Percentiles rank a stretch among this genome's conserved stretches.
These are phyloP conservation scores for Luffa aegyptiaca DNA, from an alignment of 306 rosid genomes.

Conservation along the genomic window DNA sequence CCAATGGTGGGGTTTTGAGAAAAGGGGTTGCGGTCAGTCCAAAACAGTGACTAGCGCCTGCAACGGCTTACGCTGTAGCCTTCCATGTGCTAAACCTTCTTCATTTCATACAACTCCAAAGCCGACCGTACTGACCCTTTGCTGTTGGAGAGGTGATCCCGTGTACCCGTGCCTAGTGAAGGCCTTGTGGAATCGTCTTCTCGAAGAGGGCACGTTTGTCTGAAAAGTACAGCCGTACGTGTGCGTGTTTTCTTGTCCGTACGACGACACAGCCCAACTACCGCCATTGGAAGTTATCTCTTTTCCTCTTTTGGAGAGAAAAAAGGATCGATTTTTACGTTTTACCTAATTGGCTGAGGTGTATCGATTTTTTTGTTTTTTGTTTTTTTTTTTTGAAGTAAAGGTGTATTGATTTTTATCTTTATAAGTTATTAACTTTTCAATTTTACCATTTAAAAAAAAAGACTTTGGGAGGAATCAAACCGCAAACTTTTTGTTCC, in stretches of 20 bases:
- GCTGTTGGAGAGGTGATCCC: neutral
- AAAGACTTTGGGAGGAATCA: no score
- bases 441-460: no score
- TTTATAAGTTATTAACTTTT: no score
- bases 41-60: neutral
- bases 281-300: no score
- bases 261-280: neutral
- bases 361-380: no score
- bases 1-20: neutral
- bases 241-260: neutral
- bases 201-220: neutral
- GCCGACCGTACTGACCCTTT: neutral
- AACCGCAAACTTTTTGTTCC: no score
- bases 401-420: no score
- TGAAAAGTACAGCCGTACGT: neutral
- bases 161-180: neutral
- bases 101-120: neutral
- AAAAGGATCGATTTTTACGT: no score
- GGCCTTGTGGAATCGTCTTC: neutral
- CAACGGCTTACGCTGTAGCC: neutral
- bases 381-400: no score
- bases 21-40: conserved; percentile 6
- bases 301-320: no score
- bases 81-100: neutral
- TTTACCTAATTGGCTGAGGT: no score